Percentiles rank a stretch among this genome's conserved stretches.
Conservation (phyloP, 1,284 basidiomycete genomes). For the Omphalotus olearius region DNA sequence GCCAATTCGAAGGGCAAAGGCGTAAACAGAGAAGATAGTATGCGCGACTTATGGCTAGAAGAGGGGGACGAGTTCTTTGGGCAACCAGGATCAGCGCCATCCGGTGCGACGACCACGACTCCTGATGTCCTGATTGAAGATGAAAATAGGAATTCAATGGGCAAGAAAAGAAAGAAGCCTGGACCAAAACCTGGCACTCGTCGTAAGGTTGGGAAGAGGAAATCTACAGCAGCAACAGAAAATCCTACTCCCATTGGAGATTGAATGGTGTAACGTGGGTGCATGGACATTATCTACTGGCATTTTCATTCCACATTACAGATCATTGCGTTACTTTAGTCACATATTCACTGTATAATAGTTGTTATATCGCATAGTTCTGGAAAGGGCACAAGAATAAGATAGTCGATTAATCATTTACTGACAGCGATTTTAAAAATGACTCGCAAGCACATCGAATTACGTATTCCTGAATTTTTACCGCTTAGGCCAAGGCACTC, state of each 20-base stretch:
- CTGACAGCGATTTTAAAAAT: too few species aligned
- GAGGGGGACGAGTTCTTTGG: constrained; percentile 81
- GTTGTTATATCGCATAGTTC: constrained; percentile 2
- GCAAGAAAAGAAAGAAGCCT: constrained; percentile 38
- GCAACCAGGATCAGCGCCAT: constrained; percentile 34
- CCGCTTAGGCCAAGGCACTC: too few species aligned
- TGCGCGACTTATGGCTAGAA: constrained; percentile 75
- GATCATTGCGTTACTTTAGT: constrained; percentile 3
- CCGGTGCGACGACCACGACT: constrained; percentile 11
- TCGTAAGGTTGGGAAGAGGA: constrained; percentile 1
- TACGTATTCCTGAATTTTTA: too few species aligned
- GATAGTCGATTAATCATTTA: too few species aligned
- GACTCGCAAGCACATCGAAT: too few species aligned
- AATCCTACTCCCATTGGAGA: constrained; percentile 8
- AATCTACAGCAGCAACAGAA: constrained; percentile 6
- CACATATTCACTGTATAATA: constrained; percentile 4
- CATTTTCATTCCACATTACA: not conserved
- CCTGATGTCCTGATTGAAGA: constrained; percentile 29
- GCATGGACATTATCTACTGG: not conserved
- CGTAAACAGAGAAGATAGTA: constrained; percentile 33
- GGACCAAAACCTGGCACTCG: constrained; percentile 7
- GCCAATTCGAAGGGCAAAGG: constrained; percentile 31
- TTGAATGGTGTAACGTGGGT: not conserved
- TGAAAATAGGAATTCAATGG: constrained; percentile 31
- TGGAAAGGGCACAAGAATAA: not conserved